Evolutionary conservation across 441 rosid genomes (phyloP).

Genomic region (Eruca vesicaria): DNA sequence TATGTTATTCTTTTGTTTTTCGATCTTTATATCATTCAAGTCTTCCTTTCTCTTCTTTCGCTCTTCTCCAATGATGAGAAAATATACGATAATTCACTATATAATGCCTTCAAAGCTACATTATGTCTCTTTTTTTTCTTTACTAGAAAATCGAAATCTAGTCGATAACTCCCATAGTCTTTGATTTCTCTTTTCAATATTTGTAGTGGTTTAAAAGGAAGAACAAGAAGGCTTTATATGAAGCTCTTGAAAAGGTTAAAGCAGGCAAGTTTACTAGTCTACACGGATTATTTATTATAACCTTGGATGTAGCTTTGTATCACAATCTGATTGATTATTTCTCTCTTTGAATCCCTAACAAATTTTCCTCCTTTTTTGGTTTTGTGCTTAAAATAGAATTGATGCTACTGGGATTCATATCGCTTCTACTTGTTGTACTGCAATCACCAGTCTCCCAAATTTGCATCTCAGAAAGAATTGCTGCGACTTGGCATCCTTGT

Average conservation of each 20-base stretch:
- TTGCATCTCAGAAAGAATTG: conserved; percentile 49
- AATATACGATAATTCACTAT: neutral
- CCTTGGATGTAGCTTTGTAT: neutral
- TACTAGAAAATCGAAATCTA: neutral
- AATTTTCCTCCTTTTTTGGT: neutral
- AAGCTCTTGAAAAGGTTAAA: conserved; percentile 71
- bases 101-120: neutral
- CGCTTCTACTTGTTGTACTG: conserved; percentile 65
- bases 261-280: conserved; percentile 41
- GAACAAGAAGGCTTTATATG: conserved; percentile 55
- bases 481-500: conserved; percentile 79
- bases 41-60: conserved; percentile 2
- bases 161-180: neutral
- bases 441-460: conserved; percentile 52
- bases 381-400: conserved; percentile 50
- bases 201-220: conserved; percentile 59
- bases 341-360: neutral
- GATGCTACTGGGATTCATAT: conserved; percentile 92
- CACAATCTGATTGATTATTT: neutral
- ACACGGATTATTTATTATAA: neutral
- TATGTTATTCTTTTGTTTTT: neutral
- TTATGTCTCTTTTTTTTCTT: neutral
- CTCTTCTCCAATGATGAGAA: neutral
- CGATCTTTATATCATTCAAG: neutral
- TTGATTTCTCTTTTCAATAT: neutral